These are phyloP conservation scores for Meredithiella fracta DNA, from an alignment of 2,329 filamentous ascomycete species.

Conservation along the genomic window DNA sequence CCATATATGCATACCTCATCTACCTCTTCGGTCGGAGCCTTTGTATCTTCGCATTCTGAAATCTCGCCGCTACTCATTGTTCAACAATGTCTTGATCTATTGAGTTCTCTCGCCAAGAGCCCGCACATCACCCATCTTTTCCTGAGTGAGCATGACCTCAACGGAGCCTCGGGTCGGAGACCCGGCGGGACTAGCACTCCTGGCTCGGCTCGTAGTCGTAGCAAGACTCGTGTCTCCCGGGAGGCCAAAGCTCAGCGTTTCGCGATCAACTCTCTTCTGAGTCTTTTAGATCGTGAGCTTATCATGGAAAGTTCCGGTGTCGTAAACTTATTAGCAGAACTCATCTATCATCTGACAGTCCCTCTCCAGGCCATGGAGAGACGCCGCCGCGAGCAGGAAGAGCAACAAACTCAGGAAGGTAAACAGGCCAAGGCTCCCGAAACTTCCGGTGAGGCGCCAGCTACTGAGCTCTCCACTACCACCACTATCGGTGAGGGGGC, in stretches of 20 bases:
- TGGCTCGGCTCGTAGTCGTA: conserved; percentile 20
- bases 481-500: conserved; percentile 10
- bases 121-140: conserved; percentile 81
- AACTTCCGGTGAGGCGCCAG: conserved; percentile 15
- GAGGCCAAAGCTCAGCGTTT: conserved; percentile 73
- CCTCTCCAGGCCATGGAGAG: conserved; percentile 70
- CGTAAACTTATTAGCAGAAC: conserved; percentile 80
- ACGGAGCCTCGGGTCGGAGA: conserved; percentile 58
- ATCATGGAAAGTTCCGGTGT: conserved; percentile 95
- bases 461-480: no score
- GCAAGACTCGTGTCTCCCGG: conserved; percentile 45
- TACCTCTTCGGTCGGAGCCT: conserved; percentile 21
- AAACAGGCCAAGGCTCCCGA: conserved; percentile 7
- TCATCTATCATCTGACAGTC: conserved; percentile 76
- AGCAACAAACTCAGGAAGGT: conserved; percentile 28
- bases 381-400: conserved; percentile 58
- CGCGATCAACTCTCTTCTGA: conserved; percentile 79
- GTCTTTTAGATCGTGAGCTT: conserved; percentile 76
- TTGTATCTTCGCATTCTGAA: conserved; percentile 46
- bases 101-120: conserved; percentile 76
- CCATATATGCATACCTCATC: conserved; percentile 14
- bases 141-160: conserved; percentile 75
- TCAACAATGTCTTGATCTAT: conserved; percentile 77
- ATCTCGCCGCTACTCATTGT: conserved; percentile 89
- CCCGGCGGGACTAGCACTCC: conserved; percentile 42